Evolutionary conservation across 2,329 filamentous ascomycete species (phyloP).

Genomic region (Remersonia thermophila): DNA sequence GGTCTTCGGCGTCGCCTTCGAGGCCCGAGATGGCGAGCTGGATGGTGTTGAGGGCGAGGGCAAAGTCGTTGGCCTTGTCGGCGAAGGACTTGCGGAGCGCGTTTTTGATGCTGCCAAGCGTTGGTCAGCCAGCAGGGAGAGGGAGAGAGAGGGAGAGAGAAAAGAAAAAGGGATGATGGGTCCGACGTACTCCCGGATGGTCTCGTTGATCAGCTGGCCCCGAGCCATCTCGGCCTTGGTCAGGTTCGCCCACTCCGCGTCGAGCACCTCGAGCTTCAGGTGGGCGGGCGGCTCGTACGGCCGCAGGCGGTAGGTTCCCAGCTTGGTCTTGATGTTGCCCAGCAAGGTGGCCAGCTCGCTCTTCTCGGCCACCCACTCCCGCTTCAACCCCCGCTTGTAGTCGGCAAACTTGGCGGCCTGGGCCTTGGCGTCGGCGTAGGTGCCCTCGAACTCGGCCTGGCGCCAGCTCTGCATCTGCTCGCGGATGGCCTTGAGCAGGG

Average conservation of each 20-base stretch:
- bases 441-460: conserved; percentile 72
- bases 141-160: no score
- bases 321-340: conserved; percentile 97
- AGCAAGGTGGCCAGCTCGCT: conserved; percentile 85
- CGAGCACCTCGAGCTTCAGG: conserved; percentile 68
- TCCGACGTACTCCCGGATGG: conserved; percentile 69
- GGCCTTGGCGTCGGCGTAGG: conserved; percentile 81
- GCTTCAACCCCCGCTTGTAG: conserved; percentile 88
- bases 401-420: conserved; percentile 69
- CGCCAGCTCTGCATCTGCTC: conserved; percentile 67
- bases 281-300: conserved; percentile 84
- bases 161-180: neutral
- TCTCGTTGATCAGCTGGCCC: conserved; percentile 93
- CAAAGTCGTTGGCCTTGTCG: conserved; percentile 97
- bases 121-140: no score
- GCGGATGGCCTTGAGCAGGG: conserved; percentile 61
- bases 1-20: conserved; percentile 93
- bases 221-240: conserved; percentile 76
- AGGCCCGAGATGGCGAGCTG: conserved; percentile 92
- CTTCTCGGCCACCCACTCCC: conserved; percentile 95
- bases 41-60: conserved; percentile 85
- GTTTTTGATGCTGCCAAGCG: conserved; percentile 67
- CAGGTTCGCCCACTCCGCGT: conserved; percentile 67
- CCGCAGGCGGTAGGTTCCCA: conserved; percentile 83
- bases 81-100: conserved; percentile 83